Conservation (phyloP, 352 stramenopile genomes). For the Globisporangium cylindrosporum region DNA sequence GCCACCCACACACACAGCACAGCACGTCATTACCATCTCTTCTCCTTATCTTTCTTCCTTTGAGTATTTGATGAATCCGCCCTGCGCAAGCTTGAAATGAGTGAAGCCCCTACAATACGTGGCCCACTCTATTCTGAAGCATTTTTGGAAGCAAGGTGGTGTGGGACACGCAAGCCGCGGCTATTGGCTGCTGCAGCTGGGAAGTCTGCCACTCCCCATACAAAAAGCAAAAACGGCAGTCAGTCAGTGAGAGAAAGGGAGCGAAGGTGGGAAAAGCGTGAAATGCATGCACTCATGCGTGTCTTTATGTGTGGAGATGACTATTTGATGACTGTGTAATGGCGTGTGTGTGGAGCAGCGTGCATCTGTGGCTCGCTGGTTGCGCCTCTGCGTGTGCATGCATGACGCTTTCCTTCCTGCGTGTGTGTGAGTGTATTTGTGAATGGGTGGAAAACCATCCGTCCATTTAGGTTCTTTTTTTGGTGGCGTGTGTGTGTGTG, state of each 20-base stretch:
- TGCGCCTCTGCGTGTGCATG: not conserved
- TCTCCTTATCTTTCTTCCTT: conserved; percentile 5
- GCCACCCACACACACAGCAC: not conserved
- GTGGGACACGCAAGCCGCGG: not conserved
- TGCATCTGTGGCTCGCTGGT: not conserved
- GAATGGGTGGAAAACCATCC: not conserved
- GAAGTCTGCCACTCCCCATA: not conserved
- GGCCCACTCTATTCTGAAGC: not conserved
- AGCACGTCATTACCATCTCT: not conserved
- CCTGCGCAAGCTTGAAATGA: not conserved
- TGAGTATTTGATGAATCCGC: not conserved
- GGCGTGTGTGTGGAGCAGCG: not conserved
- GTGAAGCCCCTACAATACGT: not conserved
- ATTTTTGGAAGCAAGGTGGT: not conserved
- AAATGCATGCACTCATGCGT: not conserved
- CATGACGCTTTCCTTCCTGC: not conserved
- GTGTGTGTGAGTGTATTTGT: not conserved
- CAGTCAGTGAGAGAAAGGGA: conserved; percentile 5
- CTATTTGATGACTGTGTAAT: not conserved
- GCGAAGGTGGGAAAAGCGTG: conserved; percentile 8
- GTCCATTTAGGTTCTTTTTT: not conserved
- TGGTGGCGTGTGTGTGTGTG: not conserved
- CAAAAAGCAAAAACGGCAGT: not conserved
- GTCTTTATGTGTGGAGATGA: conserved; percentile 1
- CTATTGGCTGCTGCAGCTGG: not conserved